Conservation (phyloP, 257 asterid genomes). For the Thymus mandschuricus region DNA sequence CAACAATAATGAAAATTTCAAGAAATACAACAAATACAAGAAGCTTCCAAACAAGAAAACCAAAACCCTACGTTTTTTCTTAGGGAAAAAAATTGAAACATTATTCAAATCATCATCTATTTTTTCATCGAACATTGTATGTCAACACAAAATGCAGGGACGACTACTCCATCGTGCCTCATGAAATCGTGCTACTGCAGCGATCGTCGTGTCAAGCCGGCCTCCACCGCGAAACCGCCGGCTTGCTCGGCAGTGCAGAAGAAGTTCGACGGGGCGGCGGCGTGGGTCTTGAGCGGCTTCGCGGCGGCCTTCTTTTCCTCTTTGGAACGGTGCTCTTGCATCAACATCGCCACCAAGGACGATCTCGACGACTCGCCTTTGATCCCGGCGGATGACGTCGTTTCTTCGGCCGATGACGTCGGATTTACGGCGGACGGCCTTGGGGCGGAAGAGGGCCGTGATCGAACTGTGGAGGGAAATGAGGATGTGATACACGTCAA, state of each 20-base stretch:
- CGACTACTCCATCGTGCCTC: constrained; percentile 22
- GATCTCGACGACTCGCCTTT: constrained; percentile 49
- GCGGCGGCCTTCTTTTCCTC: constrained; percentile 50
- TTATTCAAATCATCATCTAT: background rate
- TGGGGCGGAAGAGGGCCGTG: constrained; percentile 3
- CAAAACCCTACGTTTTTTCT: constrained; percentile 26
- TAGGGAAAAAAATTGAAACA: background rate
- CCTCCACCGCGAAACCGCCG: constrained; percentile 27
- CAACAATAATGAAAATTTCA: constrained; percentile 35
- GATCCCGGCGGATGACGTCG: constrained; percentile 30
- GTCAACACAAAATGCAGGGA: constrained; percentile 30
- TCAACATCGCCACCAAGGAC: constrained; percentile 52
- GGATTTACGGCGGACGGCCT: background rate
- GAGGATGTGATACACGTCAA: constrained; percentile 25
- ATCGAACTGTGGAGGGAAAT: background rate
- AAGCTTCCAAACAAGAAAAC: constrained; percentile 31
- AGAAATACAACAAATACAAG: constrained; percentile 22
- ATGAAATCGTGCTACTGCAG: constrained; percentile 40
- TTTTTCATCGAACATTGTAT: constrained; percentile 13
- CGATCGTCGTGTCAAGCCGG: constrained; percentile 20
- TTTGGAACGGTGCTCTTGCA: constrained; percentile 54
- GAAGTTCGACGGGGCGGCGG: constrained; percentile 45
- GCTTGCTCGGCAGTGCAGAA: constrained; percentile 32
- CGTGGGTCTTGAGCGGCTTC: constrained; percentile 45
- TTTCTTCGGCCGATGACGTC: constrained; percentile 27